Conservation (phyloP, 306 rosid species). For the Vicia faba region DNA sequence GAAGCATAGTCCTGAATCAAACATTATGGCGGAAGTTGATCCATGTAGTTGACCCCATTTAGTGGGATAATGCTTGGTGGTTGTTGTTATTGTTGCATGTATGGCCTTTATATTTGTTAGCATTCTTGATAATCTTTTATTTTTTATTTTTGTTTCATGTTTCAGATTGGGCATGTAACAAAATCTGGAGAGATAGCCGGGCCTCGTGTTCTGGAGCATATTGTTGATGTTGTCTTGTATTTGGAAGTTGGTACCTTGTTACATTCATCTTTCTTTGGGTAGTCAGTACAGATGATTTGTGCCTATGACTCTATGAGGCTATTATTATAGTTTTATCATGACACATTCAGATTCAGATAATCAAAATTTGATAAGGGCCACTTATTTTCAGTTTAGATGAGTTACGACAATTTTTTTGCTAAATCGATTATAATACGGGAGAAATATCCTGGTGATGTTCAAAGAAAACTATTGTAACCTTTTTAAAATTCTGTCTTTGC, state of each 20-base stretch:
- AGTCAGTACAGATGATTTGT: slow-evolving; percentile 31
- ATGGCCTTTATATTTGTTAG: slow-evolving; percentile 26
- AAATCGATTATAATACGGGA: background rate
- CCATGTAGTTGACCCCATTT: too few species aligned
- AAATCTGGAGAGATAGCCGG: slow-evolving; percentile 96
- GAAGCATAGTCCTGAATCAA: too few species aligned
- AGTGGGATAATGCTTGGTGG: too few species aligned
- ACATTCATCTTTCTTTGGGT: slow-evolving; percentile 40
- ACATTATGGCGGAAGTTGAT: too few species aligned
- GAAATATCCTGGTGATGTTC: slow-evolving; percentile 14
- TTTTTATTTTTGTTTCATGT: slow-evolving; percentile 33
- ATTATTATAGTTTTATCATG: slow-evolving; percentile 29
- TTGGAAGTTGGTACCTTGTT: slow-evolving; percentile 84
- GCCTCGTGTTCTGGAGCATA: slow-evolving; percentile 93
- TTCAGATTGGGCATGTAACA: slow-evolving; percentile 88
- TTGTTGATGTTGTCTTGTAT: slow-evolving; percentile 87
- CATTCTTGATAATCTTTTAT: slow-evolving; percentile 10
- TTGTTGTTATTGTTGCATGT: background rate
- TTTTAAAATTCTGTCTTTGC: slow-evolving; percentile 22
- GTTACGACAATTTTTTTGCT: background rate
- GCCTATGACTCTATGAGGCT: slow-evolving; percentile 23
- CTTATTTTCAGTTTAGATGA: slow-evolving; percentile 33
- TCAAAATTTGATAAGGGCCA: background rate
- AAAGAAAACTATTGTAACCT: background rate
- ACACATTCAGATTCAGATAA: slow-evolving; percentile 27